These are phyloP conservation scores for Inga laurina DNA, from an alignment of 306 rosid genomes.

Conservation along the genomic window DNA sequence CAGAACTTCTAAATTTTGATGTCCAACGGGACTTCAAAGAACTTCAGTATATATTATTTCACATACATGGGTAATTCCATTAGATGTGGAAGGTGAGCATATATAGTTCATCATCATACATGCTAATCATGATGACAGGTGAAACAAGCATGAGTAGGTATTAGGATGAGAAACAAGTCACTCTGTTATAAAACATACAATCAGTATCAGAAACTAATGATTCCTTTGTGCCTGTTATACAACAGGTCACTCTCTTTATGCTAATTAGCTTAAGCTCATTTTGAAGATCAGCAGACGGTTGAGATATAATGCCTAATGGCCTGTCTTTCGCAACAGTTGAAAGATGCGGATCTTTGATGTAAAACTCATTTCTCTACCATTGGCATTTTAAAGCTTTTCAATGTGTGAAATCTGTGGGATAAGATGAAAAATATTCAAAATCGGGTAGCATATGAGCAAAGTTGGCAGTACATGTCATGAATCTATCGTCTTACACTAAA, in stretches of 20 bases:
- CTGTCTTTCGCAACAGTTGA: not conserved
- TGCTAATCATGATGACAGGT: not conserved
- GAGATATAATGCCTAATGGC: not conserved
- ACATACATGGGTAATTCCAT: slow-evolving; percentile 10
- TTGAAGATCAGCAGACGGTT: not conserved
- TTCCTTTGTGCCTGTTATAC: not conserved
- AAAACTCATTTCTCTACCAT: slow-evolving; percentile 1
- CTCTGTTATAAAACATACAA: not conserved
- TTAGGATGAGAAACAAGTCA: not conserved
- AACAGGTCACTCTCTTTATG: not conserved
- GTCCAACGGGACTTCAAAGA: slow-evolving; percentile 10
- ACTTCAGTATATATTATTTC: not conserved
- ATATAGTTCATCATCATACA: slow-evolving; percentile 11
- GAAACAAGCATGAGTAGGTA: not conserved
- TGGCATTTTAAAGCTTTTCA: not conserved
- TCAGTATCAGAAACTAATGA: not conserved
- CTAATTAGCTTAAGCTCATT: not conserved
- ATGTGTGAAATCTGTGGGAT: not conserved
- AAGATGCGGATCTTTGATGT: not conserved
- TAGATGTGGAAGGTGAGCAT: slow-evolving; percentile 6
- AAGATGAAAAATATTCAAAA: not conserved
- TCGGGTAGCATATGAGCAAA: not conserved
- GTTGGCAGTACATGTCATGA: not conserved
- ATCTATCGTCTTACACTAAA: not conserved
- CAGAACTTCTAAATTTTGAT: not conserved